Base-by-base conservation (phyloP, 177 flowering plant genomes). In the Vitis hybrid region DNA sequence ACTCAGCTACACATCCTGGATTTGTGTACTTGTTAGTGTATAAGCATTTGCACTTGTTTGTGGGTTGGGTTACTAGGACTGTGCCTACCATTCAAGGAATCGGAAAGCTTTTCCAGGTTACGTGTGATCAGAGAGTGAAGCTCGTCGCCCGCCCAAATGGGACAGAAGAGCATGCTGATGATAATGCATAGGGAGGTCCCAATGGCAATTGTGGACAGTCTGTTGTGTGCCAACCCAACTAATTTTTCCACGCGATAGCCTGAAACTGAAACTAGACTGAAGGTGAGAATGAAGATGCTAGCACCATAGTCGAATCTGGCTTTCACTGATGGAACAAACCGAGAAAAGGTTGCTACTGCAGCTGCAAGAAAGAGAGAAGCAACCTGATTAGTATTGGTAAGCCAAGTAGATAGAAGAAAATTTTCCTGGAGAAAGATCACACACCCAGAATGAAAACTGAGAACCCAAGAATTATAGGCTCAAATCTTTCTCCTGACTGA, bases 111-210 rank as follows among this genome's bases (percentile, higher is more conserved):
- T 50, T 85, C 94, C 80, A 91, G 67, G 81, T 92, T 92, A 15
- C 68, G 76, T 22, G 73, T 73, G 52, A 82, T 73, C 31, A 86
- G 85, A 71, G 50, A 62, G 67, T 94, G 92, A 62, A 94, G 90
- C 78, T 94, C 88, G 3, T 64, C 68, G 12, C 98, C 98, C 11
- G 98, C 95, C 97, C 98, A 94, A 2, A 88, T 77, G 15, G 98
- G 97, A 74, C 78, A 90, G 57, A 89, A 22, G 2, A 90, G 65
- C 77, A 84, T 81, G 82, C 81, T 82, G 1, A 83, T 69, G 57
- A 92, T 54, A 31, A 92, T 74, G 74, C 91, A 85, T 49, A 83
- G 15, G 52, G 84, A 72, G 10, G 84, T 77, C 11, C 97, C 97
- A 18, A 90, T 85, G 52, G 75, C 75, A 24, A 92, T 78, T 1